These are phyloP conservation scores for Akanthomyces uredinophilus DNA, from an alignment of 2,329 filamentous ascomycete genomes.

Conservation along the genomic window DNA sequence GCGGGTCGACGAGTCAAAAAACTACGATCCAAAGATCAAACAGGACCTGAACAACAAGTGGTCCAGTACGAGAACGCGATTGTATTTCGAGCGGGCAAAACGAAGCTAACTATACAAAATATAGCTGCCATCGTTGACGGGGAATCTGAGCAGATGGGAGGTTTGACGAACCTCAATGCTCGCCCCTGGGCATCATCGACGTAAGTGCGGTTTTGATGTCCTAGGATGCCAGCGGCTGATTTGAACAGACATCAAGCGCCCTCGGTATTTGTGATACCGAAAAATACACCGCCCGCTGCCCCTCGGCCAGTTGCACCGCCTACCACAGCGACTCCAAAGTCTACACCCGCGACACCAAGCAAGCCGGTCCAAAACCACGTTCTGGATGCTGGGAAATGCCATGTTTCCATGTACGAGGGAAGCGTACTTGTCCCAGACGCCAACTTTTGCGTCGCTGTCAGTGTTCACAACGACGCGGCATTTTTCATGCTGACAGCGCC, in stretches of 20 bases:
- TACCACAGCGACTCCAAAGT: neutral
- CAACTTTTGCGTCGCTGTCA: neutral
- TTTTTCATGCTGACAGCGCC: constrained; percentile 19
- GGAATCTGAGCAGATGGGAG: constrained; percentile 9
- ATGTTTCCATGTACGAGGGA: neutral
- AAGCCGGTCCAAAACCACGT: neutral
- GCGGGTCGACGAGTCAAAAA: neutral
- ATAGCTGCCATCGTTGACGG: constrained; percentile 3
- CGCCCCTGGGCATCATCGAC: constrained; percentile 8
- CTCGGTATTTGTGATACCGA: neutral
- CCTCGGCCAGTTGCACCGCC: neutral
- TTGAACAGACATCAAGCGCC: neutral
- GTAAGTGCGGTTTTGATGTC: neutral
- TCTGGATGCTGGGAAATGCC: neutral
- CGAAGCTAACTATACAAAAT: neutral
- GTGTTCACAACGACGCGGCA: constrained; percentile 7
- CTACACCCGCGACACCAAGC: neutral
- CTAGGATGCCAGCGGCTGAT: neutral
- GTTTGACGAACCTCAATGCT: neutral
- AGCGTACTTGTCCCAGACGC: neutral
- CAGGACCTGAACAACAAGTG: neutral
- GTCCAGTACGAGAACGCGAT: neutral
- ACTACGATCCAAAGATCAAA: neutral
- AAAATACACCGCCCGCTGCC: neutral
- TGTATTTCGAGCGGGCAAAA: too few relatives aligned